Base-by-base conservation (phyloP, 805 yeast genomes). In the Wickerhamiella hasegawae region DNA sequence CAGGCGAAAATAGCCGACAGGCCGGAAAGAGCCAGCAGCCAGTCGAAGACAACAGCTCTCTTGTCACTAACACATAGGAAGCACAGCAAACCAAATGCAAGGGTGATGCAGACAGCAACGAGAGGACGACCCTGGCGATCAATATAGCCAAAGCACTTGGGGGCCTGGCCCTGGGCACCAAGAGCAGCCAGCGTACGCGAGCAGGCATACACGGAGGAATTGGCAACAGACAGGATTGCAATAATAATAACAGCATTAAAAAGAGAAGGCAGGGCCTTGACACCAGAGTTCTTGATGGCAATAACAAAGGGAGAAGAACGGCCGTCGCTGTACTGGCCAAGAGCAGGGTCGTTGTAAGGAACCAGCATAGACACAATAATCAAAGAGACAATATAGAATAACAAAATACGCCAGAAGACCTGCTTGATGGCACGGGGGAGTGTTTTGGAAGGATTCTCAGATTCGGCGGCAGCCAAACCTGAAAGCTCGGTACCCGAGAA, bases 401-500 rank as follows among this genome's bases (percentile, higher is more conserved):
- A 54, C 17, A 73, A 56, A 40, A 80, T 74, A 55, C 85, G 66
- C 84, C 85, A 77, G 57, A 80, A 76, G 3, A 77, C 80, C 58
- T 78, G 83, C 54, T 77, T 77, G 39, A 76, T 73, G 27, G 85
- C 83, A 36, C 66, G 65, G 28, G 85, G 85, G 36, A 77, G 64
- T 2, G 77, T 55, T 39, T 62, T 63, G 46, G 79, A 62, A 35
- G 85, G 84, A 53, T 76, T 69, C 31, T 58, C 68, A 18, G 81
- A 62, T 57, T 79, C 87, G 9, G 85, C 84, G 23, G 84, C 76
- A 12, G 83, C 76, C 23, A 78, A 61, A 34, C 82, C 80, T 27
- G 68, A 68, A 45, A 77, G 59, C 54, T 78, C 87, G 16, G 80
- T 69, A 45, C 85, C 85, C 30, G 79, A 72, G 48, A 72, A 76